Conservation (phyloP, 2,329 filamentous ascomycete genomes). For the Hymenoscyphus fraxineus region DNA sequence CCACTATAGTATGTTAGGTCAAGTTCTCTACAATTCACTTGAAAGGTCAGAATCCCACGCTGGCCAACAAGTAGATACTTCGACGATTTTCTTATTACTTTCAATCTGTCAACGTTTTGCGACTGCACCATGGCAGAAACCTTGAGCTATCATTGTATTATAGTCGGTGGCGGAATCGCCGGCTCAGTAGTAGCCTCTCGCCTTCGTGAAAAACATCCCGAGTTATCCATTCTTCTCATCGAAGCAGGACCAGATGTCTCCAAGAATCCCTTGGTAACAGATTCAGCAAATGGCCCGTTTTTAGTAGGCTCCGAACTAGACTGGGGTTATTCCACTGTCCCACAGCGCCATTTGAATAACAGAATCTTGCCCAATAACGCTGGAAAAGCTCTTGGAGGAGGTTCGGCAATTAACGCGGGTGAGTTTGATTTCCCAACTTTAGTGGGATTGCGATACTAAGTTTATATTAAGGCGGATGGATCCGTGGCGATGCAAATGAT, state of each 20-base stretch:
- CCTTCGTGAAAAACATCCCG: constrained; percentile 29
- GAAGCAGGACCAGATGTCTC: constrained; percentile 38
- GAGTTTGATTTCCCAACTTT: too few species aligned
- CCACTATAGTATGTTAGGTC: too few species aligned
- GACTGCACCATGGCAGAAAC: not conserved
- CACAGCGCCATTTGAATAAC: constrained; percentile 29
- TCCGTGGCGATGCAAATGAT: constrained; percentile 42
- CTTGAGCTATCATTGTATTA: constrained; percentile 33
- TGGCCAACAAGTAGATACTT: too few species aligned
- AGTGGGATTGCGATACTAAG: too few species aligned
- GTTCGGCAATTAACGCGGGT: constrained; percentile 38
- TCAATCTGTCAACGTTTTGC: too few species aligned
- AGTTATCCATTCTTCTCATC: constrained; percentile 37
- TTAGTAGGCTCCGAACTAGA: constrained; percentile 25
- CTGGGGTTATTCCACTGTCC: constrained; percentile 37
- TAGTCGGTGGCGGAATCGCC: constrained; percentile 39
- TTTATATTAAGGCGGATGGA: constrained; percentile 36
- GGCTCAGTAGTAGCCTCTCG: constrained; percentile 38
- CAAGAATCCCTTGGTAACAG: constrained; percentile 12
- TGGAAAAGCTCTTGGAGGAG: constrained; percentile 42
- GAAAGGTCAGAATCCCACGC: too few species aligned
- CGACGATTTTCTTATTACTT: too few species aligned
- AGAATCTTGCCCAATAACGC: constrained; percentile 31
- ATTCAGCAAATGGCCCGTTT: not conserved
- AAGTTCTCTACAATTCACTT: too few species aligned